Evolutionary conservation across 139 green algal genomes (phyloP).

Genomic region (Nannochloris sp.): DNA sequence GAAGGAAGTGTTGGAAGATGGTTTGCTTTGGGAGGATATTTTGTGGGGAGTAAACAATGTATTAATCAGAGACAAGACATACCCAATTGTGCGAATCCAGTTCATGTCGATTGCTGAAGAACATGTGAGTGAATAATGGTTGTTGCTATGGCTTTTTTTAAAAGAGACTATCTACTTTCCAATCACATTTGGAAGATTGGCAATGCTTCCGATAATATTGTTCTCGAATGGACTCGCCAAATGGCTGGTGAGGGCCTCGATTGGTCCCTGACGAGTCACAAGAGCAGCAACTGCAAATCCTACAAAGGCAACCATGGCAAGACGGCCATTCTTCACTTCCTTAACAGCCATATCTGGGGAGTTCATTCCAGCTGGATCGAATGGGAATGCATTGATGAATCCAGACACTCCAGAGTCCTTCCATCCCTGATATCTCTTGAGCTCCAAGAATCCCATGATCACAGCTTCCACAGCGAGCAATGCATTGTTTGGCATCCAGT

Average conservation of each 20-base stretch:
- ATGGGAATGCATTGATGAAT: conserved; percentile 44
- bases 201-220: conserved; percentile 59
- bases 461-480: conserved; percentile 64
- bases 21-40: conserved; percentile 64
- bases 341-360: conserved; percentile 26
- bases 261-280: conserved; percentile 49
- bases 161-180: conserved; percentile 13
- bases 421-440: conserved; percentile 77
- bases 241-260: conserved; percentile 51
- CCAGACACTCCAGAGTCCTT: conserved; percentile 54
- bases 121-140: background rate
- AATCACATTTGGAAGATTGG: conserved; percentile 42
- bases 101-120: conserved; percentile 38
- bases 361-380: conserved; percentile 41
- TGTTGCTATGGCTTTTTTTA: background rate
- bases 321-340: conserved; percentile 52
- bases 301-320: conserved; percentile 64
- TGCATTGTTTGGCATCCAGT: conserved; percentile 29
- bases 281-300: conserved; percentile 53
- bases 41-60: conserved; percentile 54
- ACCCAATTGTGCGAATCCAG: conserved; percentile 52
- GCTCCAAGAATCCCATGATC: conserved; percentile 75
- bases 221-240: conserved; percentile 54
- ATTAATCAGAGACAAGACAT: conserved; percentile 41
- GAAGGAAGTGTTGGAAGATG: conserved; percentile 41